phyloP scores from a whole-genome alignment of 805 yeast species.

The Lipomyces mesembrius region DNA sequence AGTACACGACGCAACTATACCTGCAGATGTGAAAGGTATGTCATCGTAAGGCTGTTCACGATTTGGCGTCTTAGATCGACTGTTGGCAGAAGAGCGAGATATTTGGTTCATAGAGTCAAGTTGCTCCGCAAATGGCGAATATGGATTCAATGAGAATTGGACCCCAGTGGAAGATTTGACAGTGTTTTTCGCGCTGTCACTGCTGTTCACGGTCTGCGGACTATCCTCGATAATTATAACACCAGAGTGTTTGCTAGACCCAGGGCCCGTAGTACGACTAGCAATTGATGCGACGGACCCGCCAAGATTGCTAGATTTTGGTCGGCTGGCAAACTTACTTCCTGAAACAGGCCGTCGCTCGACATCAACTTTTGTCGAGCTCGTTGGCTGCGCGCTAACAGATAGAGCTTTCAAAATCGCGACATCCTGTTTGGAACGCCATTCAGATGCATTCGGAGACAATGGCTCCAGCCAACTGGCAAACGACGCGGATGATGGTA shows the following conservation, averaged over 20 bases:
- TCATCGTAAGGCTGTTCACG: neutral
- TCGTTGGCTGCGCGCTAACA: neutral
- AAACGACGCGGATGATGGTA: neutral
- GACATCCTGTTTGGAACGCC: constrained; percentile 12
- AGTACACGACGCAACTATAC: neutral
- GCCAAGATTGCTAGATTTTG: neutral
- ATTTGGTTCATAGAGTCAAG: neutral
- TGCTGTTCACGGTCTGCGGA: neutral
- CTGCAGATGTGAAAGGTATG: constrained; percentile 11
- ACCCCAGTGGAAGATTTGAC: neutral
- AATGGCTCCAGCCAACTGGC: constrained; percentile 27
- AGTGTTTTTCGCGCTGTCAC: neutral
- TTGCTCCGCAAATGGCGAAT: neutral
- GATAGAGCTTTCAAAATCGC: neutral
- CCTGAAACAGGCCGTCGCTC: neutral
- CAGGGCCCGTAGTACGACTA: neutral
- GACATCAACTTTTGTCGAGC: constrained; percentile 13
- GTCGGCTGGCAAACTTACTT: too few species aligned
- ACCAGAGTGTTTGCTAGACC: neutral
- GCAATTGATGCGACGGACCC: neutral
- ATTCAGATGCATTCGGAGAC: constrained; percentile 26
- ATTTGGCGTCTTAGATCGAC: neutral
- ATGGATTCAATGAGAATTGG: too few species aligned
- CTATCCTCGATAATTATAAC: neutral
- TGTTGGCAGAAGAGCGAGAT: neutral